phyloP scores from a whole-genome alignment of 768 basidiomycete species.

The Auriscalpium microsporum region DNA sequence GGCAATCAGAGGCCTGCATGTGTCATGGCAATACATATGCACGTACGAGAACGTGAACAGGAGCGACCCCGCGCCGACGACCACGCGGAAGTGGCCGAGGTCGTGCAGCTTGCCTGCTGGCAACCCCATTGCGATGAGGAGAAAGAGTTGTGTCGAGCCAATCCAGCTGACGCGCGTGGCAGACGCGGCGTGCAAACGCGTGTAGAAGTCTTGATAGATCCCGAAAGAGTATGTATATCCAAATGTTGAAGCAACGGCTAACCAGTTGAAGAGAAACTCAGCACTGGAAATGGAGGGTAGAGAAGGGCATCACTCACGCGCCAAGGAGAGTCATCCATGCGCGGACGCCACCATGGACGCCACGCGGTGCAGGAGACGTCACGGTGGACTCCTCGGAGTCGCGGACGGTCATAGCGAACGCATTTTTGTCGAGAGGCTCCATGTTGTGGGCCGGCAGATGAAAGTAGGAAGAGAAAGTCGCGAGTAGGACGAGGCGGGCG shows the following conservation, averaged over 20 bases:
- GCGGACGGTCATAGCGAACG: too few species aligned
- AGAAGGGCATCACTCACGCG: not conserved
- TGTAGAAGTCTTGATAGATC: constrained; percentile 14
- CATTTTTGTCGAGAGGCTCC: too few species aligned
- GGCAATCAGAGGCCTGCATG: constrained; percentile 15
- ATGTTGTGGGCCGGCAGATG: too few species aligned
- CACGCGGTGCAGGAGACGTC: too few species aligned
- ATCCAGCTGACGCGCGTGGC: constrained; percentile 34
- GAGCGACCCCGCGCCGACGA: constrained; percentile 17
- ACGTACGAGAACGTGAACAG: constrained; percentile 21
- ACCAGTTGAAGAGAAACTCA: not conserved
- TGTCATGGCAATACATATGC: not conserved
- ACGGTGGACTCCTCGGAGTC: too few species aligned
- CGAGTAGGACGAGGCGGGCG: too few species aligned
- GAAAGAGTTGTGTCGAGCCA: constrained; percentile 39
- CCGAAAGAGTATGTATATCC: constrained; percentile 12
- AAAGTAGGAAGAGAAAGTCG: too few species aligned
- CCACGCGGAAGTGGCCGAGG: constrained; percentile 37
- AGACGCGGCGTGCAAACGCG: not conserved
- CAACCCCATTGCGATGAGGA: constrained; percentile 34
- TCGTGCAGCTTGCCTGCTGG: constrained; percentile 37
- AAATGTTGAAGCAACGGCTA: constrained; percentile 4
- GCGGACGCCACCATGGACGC: not conserved
- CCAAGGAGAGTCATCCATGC: not conserved
- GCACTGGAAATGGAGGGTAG: not conserved